A percentile compares a stretch with the other conserved stretches of the same genome.
These are phyloP conservation scores for Cryphonectria radicalis DNA, from an alignment of 2,329 filamentous ascomycete species.

Conservation along the genomic window DNA sequence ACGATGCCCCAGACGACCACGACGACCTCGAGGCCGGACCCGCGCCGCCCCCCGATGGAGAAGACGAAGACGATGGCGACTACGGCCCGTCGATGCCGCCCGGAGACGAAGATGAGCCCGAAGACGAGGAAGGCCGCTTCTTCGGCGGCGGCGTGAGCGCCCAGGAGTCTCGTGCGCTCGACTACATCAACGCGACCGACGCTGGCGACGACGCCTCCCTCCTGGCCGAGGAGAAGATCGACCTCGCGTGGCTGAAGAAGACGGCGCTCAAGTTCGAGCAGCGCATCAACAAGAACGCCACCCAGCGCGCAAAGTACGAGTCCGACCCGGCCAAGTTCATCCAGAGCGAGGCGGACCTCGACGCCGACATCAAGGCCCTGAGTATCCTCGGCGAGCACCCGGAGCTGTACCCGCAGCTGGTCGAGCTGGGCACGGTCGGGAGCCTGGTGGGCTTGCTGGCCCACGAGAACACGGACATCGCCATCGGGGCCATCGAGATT, in stretches of 20 bases:
- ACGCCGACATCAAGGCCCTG: slow-evolving; percentile 83
- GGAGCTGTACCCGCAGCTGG: slow-evolving; percentile 80
- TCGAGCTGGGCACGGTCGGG: slow-evolving; percentile 70
- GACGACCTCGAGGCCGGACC: slow-evolving; percentile 53
- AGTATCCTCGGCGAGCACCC: slow-evolving; percentile 88
- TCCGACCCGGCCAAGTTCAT: slow-evolving; percentile 82
- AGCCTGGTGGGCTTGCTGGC: slow-evolving; percentile 82
- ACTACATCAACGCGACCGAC: slow-evolving; percentile 77
- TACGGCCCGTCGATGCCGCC: slow-evolving; percentile 52
- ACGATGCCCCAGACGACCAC: slow-evolving; percentile 46
- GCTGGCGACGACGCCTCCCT: slow-evolving; percentile 44
- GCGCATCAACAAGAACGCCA: slow-evolving; percentile 87
- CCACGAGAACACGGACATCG: slow-evolving; percentile 97
- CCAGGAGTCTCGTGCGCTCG: slow-evolving; percentile 79
- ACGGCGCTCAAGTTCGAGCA: slow-evolving; percentile 85
- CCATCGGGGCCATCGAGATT: slow-evolving; percentile 88
- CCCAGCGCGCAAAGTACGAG: slow-evolving; percentile 85
- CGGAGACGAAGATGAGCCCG: slow-evolving; percentile 53
- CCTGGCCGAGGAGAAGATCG: slow-evolving; percentile 71
- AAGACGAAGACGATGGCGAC: slow-evolving; percentile 54
- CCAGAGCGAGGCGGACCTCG: slow-evolving; percentile 83
- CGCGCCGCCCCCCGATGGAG: slow-evolving; percentile 54
- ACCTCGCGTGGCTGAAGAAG: slow-evolving; percentile 80
- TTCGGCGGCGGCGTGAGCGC: slow-evolving; percentile 89
- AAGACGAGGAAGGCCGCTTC: slow-evolving; percentile 93